These are phyloP conservation scores for Fraxinus dipetala DNA, from an alignment of 305 asterid genomes.

Conservation along the genomic window DNA sequence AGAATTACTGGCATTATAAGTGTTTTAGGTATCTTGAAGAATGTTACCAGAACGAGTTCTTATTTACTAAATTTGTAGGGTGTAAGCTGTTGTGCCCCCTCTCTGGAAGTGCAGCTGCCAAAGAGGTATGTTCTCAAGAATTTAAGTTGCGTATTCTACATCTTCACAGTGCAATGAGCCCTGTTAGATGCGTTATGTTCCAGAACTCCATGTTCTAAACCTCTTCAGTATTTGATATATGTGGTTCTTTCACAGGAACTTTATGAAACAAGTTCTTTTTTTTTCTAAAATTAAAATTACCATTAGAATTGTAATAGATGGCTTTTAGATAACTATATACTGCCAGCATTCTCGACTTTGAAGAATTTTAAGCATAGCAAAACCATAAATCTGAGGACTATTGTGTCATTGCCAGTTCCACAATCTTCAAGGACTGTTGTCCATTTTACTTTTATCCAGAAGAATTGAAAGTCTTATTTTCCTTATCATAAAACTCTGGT, in stretches of 20 bases:
- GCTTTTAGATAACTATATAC: background rate
- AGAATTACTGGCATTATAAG: constrained; percentile 16
- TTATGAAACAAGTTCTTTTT: background rate
- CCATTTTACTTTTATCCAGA: constrained; percentile 4
- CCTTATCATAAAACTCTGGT: background rate
- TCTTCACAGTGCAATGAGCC: constrained; percentile 7
- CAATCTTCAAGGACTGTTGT: constrained; percentile 9
- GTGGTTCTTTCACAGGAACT: background rate
- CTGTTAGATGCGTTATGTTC: constrained; percentile 8
- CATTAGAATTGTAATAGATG: constrained; percentile 1
- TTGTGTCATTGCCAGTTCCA: background rate
- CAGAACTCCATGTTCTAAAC: constrained; percentile 1
- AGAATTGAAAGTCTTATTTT: constrained; percentile 6
- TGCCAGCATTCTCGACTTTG: background rate
- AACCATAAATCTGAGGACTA: constrained; percentile 8
- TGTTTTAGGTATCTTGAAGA: constrained; percentile 23
- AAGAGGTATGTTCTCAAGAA: constrained; percentile 39
- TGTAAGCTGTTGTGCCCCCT: constrained; percentile 33
- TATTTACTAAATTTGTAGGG: constrained; percentile 43
- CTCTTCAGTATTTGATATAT: constrained; percentile 1
- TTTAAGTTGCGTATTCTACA: constrained; percentile 4
- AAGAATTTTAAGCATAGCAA: constrained; percentile 14
- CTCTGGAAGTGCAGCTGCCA: constrained; percentile 38
- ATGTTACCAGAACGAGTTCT: constrained; percentile 14
- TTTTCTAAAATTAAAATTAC: background rate